Conservation (phyloP, 495 filamentous ascomycete species). For the Choiromyces venosus region DNA sequence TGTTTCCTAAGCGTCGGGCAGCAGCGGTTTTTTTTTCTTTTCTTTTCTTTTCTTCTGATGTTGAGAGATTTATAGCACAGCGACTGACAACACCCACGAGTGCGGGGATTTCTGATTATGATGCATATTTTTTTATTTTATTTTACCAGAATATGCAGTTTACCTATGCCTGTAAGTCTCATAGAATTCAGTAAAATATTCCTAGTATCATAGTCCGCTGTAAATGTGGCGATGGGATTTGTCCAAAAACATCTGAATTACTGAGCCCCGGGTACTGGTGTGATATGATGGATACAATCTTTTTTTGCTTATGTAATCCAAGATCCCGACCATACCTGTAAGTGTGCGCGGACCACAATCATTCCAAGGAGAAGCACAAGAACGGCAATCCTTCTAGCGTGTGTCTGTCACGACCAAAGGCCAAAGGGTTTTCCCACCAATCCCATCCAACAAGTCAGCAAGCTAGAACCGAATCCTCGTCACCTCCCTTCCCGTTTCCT, state of each 20-base stretch:
- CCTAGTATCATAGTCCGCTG: not conserved
- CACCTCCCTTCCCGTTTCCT: conserved; percentile 33
- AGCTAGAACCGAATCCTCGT: conserved; percentile 37
- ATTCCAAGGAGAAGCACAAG: not conserved
- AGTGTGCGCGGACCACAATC: not conserved
- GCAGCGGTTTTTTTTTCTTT: not conserved
- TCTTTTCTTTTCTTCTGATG: not conserved
- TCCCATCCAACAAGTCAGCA: conserved; percentile 2
- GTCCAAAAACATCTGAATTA: not conserved
- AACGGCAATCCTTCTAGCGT: not conserved
- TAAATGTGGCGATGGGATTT: not conserved
- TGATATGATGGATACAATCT: not conserved
- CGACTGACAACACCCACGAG: not conserved
- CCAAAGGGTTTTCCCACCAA: not conserved
- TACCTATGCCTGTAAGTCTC: not conserved
- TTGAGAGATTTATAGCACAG: not conserved
- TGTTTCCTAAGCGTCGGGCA: not conserved
- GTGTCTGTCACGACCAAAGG: not conserved
- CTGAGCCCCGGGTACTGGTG: not conserved
- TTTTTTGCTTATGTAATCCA: not conserved
- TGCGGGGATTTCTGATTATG: not conserved
- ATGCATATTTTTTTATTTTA: not conserved
- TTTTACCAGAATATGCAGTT: not conserved
- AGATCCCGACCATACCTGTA: not conserved
- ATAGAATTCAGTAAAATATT: not conserved